Base-by-base conservation (phyloP, 1,139 yeast genomes). In the Saccharomycopsis phalli region DNA sequence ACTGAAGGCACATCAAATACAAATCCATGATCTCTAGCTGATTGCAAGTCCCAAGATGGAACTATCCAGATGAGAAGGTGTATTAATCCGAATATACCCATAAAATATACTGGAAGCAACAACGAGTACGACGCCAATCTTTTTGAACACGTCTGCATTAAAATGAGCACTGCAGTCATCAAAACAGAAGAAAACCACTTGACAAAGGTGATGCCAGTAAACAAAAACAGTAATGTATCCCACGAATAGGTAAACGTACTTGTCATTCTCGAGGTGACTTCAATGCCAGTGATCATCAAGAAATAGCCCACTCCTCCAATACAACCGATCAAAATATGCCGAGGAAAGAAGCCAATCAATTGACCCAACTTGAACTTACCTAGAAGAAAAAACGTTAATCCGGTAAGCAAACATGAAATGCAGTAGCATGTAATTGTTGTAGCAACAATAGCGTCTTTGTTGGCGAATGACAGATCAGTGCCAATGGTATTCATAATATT, bases 271-370 rank as follows among this genome's bases (percentile, higher is more conserved):
- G 95, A 79, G 8, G 87, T 73, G 1, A 91, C 95, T 55, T 88
- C 97, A 26, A 91, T 62, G 2, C 95, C 98, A 0, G 98, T 91
- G 2, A 84, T 80, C 2, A 88, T 65, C 48, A 91, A 67, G 59
- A 91, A 91, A 62, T 83, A 88, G 1, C 98, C 98, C 37, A 91
- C 98, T 53, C 98, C 98, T 34, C 98, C 98, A 53, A 91, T 88
- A 58, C 97, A 91, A 1, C 98, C 98, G 21, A 91, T 94, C 32
- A 91, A 68, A 44, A 91, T 91, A 57, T 91, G 98, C 49, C 97
- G 69, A 0, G 98, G 98, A 65, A 91, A 91, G 57, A 87, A 91
- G 0, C 95, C 95, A 11, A 91, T 95, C 28, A 91, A 63, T 13
- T 83, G 72, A 3, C 98, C 98, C 32, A 91, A 63, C 47, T 68